Conservation (phyloP, 129 eudicot genomes). For the Kitagawia praeruptora region DNA sequence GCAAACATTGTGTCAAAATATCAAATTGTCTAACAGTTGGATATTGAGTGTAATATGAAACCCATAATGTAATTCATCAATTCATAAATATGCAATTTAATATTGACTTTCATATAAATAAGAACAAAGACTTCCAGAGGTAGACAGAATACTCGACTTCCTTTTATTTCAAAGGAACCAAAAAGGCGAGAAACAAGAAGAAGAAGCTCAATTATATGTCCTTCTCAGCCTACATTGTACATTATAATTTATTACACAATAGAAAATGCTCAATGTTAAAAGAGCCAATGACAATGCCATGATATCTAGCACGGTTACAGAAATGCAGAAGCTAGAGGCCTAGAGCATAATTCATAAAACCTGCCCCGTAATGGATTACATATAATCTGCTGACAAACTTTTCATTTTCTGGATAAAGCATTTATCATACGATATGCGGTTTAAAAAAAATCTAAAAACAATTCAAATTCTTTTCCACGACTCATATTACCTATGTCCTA, state of each 20-base stretch:
- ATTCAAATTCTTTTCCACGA: not conserved
- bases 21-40: not conserved
- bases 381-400: not conserved
- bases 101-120: not conserved
- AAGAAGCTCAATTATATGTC: not conserved
- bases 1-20: not conserved
- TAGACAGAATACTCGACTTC: not conserved
- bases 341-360: not conserved
- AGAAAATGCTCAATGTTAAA: not conserved
- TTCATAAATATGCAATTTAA: not conserved
- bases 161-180: not conserved
- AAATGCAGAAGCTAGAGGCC: not conserved
- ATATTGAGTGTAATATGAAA: not conserved
- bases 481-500: not conserved
- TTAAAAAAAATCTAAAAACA: not conserved
- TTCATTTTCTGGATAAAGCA: not conserved
- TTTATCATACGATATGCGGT: not conserved
- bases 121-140: not conserved
- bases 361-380: not conserved
- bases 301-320: not conserved
- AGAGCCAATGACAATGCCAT: not conserved
- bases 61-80: not conserved
- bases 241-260: constrained; percentile 1
- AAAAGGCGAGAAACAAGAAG: not conserved
- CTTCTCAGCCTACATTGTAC: not conserved